Evolutionary conservation across 306 rosid species (phyloP), one percentile per base, ranked within the genome.

Genomic region (Pachyrhizus erosus): DNA sequence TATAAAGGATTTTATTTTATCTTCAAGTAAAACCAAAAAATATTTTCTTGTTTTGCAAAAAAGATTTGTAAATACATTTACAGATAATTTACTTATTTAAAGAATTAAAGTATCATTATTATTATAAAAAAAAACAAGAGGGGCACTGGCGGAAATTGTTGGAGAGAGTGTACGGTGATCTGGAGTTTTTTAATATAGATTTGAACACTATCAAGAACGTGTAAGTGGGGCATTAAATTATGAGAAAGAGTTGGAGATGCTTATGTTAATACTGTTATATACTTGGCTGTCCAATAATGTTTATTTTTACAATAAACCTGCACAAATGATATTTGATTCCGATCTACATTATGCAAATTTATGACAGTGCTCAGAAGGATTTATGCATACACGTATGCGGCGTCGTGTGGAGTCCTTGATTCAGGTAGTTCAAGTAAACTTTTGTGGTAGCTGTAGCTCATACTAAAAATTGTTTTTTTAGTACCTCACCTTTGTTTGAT

Each of bases 351-450:
- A 27, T 87, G 31, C 29, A 43, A 82, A 77, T 71, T 54, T 43
- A 13, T 61, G 68, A 81, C 92, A 95, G 99, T 95, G 99, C 77
- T 95, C 98, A 0, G 99, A 93, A 88, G 98, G 99, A 68, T 95
- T 95, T 86, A 95, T 95, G 98, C 99, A 95, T 90, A 90, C 99
- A 31, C 82, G 99, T 87, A 95, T 95, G 99, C 89, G 99, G 18
- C 97, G 98, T 54, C 98, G 99, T n/a, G 98, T 95, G 87, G 99
- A 95, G 82, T 89, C 97, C 70, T 84, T 95, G 88, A 95, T 95
- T 89, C 92, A 90, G 97, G 99, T 93, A 61, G 67, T 76, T 73
- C 33, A 29, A 72, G 24, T 68, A 29, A 62, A 76, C 48, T 64
- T 77, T 66, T 66, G 49, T 52, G 49, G 70, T 79, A 45, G 39